These are phyloP conservation scores for Crucibulum laeve DNA, from an alignment of 768 basidiomycete genomes.

Conservation along the genomic window DNA sequence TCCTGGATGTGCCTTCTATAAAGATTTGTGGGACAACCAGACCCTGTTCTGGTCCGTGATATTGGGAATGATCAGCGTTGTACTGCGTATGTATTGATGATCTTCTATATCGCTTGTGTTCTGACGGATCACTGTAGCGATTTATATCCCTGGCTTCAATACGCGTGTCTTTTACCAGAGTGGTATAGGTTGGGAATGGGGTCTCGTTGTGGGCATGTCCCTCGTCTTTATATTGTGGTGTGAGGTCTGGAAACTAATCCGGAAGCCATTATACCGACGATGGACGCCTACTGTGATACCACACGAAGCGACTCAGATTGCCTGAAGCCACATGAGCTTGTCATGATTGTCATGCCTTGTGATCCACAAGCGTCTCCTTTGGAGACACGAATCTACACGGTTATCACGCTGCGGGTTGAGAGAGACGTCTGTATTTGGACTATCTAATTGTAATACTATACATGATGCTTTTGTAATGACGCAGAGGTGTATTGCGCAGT, in stretches of 20 bases:
- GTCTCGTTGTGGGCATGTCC: constrained; percentile 30
- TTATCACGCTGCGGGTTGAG: no score
- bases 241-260: constrained; percentile 34
- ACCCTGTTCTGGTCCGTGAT: constrained; percentile 29
- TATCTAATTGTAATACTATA: no score
- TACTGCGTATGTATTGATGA: constrained; percentile 25
- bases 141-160: constrained; percentile 33
- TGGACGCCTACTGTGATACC: no score
- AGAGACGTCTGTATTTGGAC: no score
- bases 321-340: no score
- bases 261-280: constrained; percentile 21
- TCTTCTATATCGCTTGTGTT: background rate
- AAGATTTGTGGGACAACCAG: constrained; percentile 30
- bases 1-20: constrained; percentile 27
- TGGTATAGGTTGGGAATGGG: constrained; percentile 36
- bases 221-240: constrained; percentile 28
- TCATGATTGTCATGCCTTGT: no score
- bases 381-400: no score
- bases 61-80: constrained; percentile 30
- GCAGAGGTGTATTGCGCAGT: no score
- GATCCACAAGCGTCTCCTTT: no score
- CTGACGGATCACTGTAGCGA: constrained; percentile 15
- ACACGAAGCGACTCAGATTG: no score
- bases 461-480: no score
- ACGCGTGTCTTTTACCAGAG: constrained; percentile 32